Conservation (phyloP, 306 rosid genomes). For the Citrullus amarus region DNA sequence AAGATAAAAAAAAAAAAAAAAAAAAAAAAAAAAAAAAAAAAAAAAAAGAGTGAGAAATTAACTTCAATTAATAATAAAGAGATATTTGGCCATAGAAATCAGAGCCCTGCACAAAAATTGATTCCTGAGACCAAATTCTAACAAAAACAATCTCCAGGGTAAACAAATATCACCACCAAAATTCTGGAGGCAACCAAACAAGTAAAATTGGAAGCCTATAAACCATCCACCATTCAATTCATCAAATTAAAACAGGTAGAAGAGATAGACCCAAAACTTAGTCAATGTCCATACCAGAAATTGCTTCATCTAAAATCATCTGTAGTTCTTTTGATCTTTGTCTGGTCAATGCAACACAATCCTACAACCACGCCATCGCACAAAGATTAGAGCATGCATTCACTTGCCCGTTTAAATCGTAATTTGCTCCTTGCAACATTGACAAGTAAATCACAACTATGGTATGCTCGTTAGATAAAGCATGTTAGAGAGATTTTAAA, state of each 20-base stretch:
- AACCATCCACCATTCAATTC: neutral
- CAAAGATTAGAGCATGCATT: neutral
- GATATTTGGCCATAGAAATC: neutral
- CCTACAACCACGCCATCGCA: slow-evolving; percentile 41
- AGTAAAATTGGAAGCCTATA: neutral
- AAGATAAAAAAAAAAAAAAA: no score
- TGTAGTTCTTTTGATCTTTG: slow-evolving; percentile 67
- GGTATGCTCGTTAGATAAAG: neutral
- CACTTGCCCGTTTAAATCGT: neutral
- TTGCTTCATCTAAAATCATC: slow-evolving; percentile 43
- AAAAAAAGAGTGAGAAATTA: neutral
- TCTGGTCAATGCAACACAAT: slow-evolving; percentile 63
- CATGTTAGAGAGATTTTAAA: no score
- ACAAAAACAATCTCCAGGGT: neutral
- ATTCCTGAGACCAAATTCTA: neutral
- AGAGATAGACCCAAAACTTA: slow-evolving; percentile 18
- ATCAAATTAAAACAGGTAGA: neutral
- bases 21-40: no score
- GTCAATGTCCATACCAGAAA: slow-evolving; percentile 51
- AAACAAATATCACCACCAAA: neutral
- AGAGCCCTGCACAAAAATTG: neutral
- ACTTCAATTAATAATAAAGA: neutral
- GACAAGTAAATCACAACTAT: neutral
- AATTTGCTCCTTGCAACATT: neutral
- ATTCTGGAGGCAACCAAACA: neutral